Evolutionary conservation across 176 grass and related monocot genomes (phyloP).

Genomic region (Poa annua): DNA sequence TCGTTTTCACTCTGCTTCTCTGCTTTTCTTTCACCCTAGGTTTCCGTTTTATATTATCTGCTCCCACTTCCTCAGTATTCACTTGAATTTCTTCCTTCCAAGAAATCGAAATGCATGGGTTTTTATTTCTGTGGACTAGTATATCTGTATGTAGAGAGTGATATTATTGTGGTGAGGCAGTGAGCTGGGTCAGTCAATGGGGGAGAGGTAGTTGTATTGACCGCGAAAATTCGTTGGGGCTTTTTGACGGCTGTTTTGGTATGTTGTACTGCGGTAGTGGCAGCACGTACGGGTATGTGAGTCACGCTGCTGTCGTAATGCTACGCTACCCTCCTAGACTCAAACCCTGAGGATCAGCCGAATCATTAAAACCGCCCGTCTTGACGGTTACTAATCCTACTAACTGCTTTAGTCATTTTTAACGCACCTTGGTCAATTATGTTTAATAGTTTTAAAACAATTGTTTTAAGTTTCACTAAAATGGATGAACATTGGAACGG

Average conservation of each 20-base stretch:
- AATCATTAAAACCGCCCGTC: no score
- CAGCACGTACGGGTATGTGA: no score
- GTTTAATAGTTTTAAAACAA: no score
- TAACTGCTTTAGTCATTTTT: no score
- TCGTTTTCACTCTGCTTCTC: conserved; percentile 38
- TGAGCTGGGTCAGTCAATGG: neutral
- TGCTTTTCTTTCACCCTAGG: conserved; percentile 15
- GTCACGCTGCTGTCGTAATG: no score
- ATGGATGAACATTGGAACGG: no score
- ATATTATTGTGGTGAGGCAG: neutral
- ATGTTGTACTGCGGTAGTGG: neutral
- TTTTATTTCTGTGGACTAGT: neutral
- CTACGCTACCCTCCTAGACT: no score
- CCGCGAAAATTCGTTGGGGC: conserved; percentile 15
- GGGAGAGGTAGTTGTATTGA: neutral
- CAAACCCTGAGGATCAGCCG: no score
- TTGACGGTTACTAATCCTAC: no score
- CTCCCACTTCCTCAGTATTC: neutral
- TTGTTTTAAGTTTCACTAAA: no score
- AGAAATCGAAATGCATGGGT: no score
- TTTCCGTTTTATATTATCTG: conserved; percentile 29
- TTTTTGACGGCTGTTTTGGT: conserved; percentile 46
- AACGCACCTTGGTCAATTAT: no score
- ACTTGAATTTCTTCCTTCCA: neutral
- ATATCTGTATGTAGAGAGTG: neutral